Evolutionary conservation across 176 grass and related monocot species (phyloP), one percentile per base, ranked within the genome.

Genomic region (Saccharum officinarum): DNA sequence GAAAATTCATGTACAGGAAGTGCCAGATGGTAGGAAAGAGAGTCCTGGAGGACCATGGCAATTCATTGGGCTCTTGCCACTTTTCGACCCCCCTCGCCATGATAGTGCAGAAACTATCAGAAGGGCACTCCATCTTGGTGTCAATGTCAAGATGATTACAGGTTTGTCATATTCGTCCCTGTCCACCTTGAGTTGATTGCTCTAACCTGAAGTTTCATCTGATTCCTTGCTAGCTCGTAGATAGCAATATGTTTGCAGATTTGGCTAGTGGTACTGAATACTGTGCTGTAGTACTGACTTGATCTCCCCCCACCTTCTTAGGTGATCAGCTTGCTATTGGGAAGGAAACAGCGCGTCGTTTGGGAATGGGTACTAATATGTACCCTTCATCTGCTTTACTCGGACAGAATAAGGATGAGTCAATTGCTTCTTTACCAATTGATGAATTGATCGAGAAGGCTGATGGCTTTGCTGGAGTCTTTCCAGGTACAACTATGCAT

Each of bases 351-450:
- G 92, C 88, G 46, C 90, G 94, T 16, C 92, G 94, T 34, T 84
- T 97, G 75, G 94, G 94, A 73, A 97, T 97, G 94, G 94, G 92
- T 87, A 97, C 94, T 52, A 97, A 97, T 59, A 97, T 97, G 94
- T 97, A 97, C 80, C 94, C 94, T 38, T 97, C 94, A 18, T 97
- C 92, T 87, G 88, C 92, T 92, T 90, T 97, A 71, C 68, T 97
- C 38, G 94, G 92, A 54, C 94, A 97, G 52, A 17, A 78, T 49
- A 97, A 94, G 82, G 88, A 94, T 80, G 94, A 94, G 54, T 92
- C 94, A 23, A 91, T 94, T 65, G 87, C 54, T 83, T 20, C 92
- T 80, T 88, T 97, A 31, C 94, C 94, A 40, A 78, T 97, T 79
- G 94, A 97, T 87, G 94, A 97, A 37, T 77, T 97, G 79, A 97